A percentile compares a stretch with the other conserved stretches of the same genome.
Conservation (phyloP, 2,329 filamentous ascomycete species). For the Stromatinia cepivora region DNA sequence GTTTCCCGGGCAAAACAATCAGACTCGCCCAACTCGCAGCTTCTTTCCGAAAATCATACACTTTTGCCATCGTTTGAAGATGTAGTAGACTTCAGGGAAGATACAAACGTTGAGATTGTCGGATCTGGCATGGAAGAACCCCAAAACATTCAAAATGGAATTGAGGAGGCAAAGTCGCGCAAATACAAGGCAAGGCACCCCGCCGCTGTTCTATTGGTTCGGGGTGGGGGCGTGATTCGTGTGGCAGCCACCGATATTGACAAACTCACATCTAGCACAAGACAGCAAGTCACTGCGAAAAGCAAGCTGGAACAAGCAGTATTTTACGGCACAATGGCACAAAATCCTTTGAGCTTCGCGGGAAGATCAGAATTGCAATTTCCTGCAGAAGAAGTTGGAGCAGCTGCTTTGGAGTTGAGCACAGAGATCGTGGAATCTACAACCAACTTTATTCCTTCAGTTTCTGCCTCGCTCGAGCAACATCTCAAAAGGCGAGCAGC, state of each 20-base stretch:
- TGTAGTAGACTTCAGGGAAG: slow-evolving; percentile 73
- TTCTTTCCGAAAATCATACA: slow-evolving; percentile 65
- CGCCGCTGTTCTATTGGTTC: slow-evolving; percentile 60
- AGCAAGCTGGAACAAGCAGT: slow-evolving; percentile 92
- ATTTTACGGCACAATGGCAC: slow-evolving; percentile 79
- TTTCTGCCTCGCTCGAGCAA: slow-evolving; percentile 75
- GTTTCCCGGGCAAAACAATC: slow-evolving; percentile 68
- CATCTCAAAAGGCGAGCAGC: slow-evolving; percentile 73
- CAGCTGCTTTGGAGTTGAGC: slow-evolving; percentile 77
- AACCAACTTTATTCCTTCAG: slow-evolving; percentile 70
- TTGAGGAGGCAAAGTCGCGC: slow-evolving; percentile 51
- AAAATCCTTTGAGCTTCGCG: slow-evolving; percentile 86
- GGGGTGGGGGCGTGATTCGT: slow-evolving; percentile 62
- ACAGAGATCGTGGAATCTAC: slow-evolving; percentile 77
- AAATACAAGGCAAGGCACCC: slow-evolving; percentile 62
- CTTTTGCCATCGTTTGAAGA: slow-evolving; percentile 77
- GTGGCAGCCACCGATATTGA: slow-evolving; percentile 59
- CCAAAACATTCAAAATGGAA: slow-evolving; percentile 40
- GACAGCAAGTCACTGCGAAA: slow-evolving; percentile 72
- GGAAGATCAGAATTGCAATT: slow-evolving; percentile 67
- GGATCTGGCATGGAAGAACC: slow-evolving; percentile 65
- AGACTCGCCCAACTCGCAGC: slow-evolving; percentile 73
- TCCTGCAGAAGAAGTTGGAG: slow-evolving; percentile 66
- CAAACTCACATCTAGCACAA: slow-evolving; percentile 57
- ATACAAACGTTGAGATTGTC: slow-evolving; percentile 62